Base-by-base conservation (phyloP, 108 stramenopile species). In the Nitzschia inconspicua region DNA sequence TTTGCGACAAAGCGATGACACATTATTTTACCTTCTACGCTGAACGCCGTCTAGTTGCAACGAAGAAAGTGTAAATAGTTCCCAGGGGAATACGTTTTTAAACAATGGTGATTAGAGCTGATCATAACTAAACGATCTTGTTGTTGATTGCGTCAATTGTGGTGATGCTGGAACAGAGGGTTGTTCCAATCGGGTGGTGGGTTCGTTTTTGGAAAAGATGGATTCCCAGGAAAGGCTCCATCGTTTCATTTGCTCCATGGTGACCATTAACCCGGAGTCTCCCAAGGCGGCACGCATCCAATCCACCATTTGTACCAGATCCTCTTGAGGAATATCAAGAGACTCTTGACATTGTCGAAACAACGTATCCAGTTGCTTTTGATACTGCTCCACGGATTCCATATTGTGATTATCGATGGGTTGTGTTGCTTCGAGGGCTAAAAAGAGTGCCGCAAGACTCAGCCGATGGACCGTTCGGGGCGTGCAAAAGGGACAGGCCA, bases 401-500 rank as follows among this genome's bases (percentile, higher is more conserved):
- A n/a, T n/a, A n/a, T n/a, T n/a, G n/a, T n/a, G n/a, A n/a, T n/a
- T n/a, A n/a, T n/a, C n/a, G n/a, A n/a, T n/a, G n/a, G n/a, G n/a
- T n/a, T n/a, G n/a, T n/a, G 50, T 32, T 13, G 71, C 66, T 36
- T 66, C 27, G 1, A 32, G 37, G 9, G 73, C 64, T 1, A 80
- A 28, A 3, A 80, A 1, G 14, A 72, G 13, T 0, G 74, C 60
- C 11, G 57, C 53, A 37, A 75, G 29, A 19, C 60, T 41, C 14
- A 80, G 36, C 3, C 74, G 54, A 64, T 80, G 79, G 3, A 68
- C 79, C 11, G 73, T 80, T 40, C 70, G 50, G 3, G 73, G 66
- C 22, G 60, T 56, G 39, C 65, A 65, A 51, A 64, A 80, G 10
- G 79, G 79, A 48, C 70, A 72, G 1, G 67, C 32, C 16, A 47